These are phyloP conservation scores for Wickerhamomyces pijperi DNA, from an alignment of 805 yeast genomes.

Conservation along the genomic window DNA sequence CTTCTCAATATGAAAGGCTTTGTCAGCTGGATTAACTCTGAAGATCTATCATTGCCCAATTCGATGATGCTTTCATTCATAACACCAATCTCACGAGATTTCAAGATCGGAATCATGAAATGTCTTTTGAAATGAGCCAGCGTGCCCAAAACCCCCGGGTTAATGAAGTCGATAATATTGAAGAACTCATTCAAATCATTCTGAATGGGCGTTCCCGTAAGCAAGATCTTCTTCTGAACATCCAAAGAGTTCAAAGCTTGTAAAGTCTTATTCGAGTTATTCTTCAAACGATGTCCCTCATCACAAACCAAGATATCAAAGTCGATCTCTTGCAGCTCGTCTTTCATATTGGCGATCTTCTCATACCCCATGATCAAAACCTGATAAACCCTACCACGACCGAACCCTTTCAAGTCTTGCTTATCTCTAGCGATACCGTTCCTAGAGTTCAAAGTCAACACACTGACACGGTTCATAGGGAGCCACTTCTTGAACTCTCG, in stretches of 20 bases:
- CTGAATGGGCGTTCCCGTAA: constrained; percentile 91
- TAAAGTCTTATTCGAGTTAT: constrained; percentile 57
- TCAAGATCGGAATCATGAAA: constrained; percentile 59
- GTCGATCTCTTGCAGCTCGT: constrained; percentile 29
- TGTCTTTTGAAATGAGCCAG: constrained; percentile 46
- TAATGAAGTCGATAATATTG: constrained; percentile 70
- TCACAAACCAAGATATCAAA: constrained; percentile 74
- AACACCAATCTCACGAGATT: constrained; percentile 42
- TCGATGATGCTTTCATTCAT: constrained; percentile 34
- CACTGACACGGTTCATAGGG: constrained; percentile 38
- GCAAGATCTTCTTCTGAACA: constrained; percentile 40
- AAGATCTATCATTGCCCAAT: constrained; percentile 50
- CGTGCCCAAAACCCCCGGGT: constrained; percentile 72
- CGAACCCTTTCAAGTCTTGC: constrained; percentile 20
- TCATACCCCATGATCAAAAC: constrained; percentile 86
- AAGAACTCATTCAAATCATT: constrained; percentile 81
- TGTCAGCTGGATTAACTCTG: constrained; percentile 55
- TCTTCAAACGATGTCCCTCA: constrained; percentile 89
- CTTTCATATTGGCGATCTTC: constrained; percentile 45
- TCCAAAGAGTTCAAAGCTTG: constrained; percentile 38
- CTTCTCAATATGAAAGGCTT: constrained; percentile 62
- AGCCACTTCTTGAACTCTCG: constrained; percentile 87
- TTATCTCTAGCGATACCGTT: constrained; percentile 32
- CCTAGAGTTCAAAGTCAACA: constrained; percentile 45
- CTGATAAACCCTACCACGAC: constrained; percentile 63